These are phyloP conservation scores for Kazachstania sp. DNA, from an alignment of 1,139 yeast species.

Conservation along the genomic window DNA sequence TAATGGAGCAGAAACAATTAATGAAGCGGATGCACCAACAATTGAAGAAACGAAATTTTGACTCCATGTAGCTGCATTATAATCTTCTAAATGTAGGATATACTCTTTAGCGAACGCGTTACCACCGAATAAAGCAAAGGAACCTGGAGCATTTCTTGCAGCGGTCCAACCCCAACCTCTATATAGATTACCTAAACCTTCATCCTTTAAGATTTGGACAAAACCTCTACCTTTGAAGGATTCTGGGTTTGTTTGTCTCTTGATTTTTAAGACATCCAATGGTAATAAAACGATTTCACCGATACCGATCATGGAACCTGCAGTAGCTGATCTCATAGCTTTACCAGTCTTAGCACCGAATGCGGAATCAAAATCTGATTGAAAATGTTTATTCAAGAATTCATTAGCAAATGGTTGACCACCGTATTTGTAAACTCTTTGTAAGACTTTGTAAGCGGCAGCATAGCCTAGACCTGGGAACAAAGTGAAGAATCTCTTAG, in stretches of 20 bases:
- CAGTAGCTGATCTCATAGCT: constrained; percentile 92
- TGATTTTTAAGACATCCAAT: constrained; percentile 90
- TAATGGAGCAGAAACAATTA: constrained; percentile 94
- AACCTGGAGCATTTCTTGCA: constrained; percentile 98
- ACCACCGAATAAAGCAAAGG: constrained; percentile 96
- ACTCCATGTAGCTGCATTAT: constrained; percentile 84
- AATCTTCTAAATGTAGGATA: constrained; percentile 76
- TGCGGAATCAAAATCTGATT: constrained; percentile 54
- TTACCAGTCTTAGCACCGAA: constrained; percentile 96
- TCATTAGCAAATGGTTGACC: constrained; percentile 99
- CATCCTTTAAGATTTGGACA: constrained; percentile 73
- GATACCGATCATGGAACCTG: constrained; percentile 94
- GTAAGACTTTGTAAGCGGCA: constrained; percentile 92
- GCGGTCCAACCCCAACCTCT: constrained; percentile 99
- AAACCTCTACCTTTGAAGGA: constrained; percentile 97
- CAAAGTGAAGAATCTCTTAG: constrained; percentile 66
- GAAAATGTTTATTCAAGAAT: constrained; percentile 69
- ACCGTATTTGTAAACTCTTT: constrained; percentile 96
- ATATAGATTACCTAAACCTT: constrained; percentile 77
- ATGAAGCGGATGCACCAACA: constrained; percentile 94
- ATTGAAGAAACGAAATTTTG: constrained; percentile 96
- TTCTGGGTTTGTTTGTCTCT: constrained; percentile 98
- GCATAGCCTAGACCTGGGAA: constrained; percentile 99
- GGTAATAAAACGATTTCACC: constrained; percentile 96
- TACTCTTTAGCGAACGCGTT: constrained; percentile 98